Evolutionary conservation across 208 protist genomes (phyloP), one percentile per base, ranked within the genome.

Genomic region (Acanthamoeba triangularis): DNA sequence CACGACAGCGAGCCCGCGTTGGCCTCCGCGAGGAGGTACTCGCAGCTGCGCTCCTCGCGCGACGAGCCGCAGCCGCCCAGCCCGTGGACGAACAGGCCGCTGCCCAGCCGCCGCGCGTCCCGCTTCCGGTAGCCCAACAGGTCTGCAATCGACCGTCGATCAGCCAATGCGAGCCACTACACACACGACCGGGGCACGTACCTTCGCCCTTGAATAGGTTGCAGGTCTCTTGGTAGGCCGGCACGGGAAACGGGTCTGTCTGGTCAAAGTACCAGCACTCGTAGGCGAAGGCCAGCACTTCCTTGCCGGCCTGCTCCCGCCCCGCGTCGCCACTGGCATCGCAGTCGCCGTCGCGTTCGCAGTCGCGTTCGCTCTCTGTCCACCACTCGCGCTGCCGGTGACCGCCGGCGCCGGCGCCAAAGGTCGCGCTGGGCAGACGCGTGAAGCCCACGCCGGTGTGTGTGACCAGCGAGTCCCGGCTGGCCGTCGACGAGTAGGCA

Each of bases 161-260:
- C 49, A 54, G 49, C 49, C 14, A 23, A 13, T 5, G 54, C 54
- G 20, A 61, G 16, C 54, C 54, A 10, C 49, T 1, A 18, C 7
- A 54, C 49, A 8, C 13, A 54, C 49, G 49, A 54, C 14, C 13
- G 49, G 13, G 49, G 49, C 6, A 18, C 59, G 59, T 18, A 85
- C 76, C 76, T 59, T 85, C 41, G 4, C 76, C 76, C 30, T 85
- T 85, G 47, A 85, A 85, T 5, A 85, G 10, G n/a, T 85, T 85
- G 76, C 76, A 85, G 47, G 76, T 20, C 76, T 85, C 30, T 6
- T 35, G 35, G 41, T 85, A 59, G 41, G 41, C 20, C 11, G 76
- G 76, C 47, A 85, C 8, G 44, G 76, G 76, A 18, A 35, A 85
- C 18, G 76, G 76, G 8, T 85, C 44, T 11, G 30, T 25, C 76